Evolutionary conservation across 805 yeast genomes (phyloP), one percentile per base, ranked within the genome.

Genomic region (Candida peoriensis): DNA sequence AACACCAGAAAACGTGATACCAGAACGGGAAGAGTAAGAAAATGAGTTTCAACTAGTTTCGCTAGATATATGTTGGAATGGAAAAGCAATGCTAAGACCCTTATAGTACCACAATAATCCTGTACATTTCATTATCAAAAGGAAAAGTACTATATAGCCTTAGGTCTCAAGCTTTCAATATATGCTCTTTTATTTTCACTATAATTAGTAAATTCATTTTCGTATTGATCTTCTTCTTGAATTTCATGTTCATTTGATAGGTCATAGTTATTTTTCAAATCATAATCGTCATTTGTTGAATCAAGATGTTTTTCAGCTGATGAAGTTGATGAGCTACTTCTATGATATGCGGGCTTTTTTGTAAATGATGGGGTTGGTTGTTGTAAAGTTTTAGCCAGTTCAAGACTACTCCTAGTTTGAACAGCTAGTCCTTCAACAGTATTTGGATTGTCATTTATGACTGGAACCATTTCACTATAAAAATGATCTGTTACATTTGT

Each of bases 181-280:
- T 57, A 70, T 18, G 62, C 63, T 43, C 63, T 57, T 43, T 64
- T 69, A 42, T 61, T 70, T 34, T 58, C 59, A 6, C 61, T 50
- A 42, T 70, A 69, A 42, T 68, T 69, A 2, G 75, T 66, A 33
- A 65, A 67, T 32, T 66, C 70, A 38, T 67, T 65, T 43, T 63
- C 69, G 37, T 65, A 65, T 38, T 63, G 68, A 42, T 64, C 70
- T 37, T 64, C 70, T 36, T 64, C 68, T n/a, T 56, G 55, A 12
- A 64, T 63, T 32, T 61, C 64, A 29, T 48, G 37, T 1, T 53
- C 43, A 27, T 57, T 55, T 6, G 39, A 42, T 10, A 50, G 39
- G 24, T 60, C 52, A 38, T 60, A 58, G 40, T 57, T 60, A 36
- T 58, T 58, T 38, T 57, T 58, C 36, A 60, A 33, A 20, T 48